A percentile compares a stretch with the other conserved stretches of the same genome.
phyloP scores from a whole-genome alignment of 345 rosid species.

The Xanthoceras sorbifolium region DNA sequence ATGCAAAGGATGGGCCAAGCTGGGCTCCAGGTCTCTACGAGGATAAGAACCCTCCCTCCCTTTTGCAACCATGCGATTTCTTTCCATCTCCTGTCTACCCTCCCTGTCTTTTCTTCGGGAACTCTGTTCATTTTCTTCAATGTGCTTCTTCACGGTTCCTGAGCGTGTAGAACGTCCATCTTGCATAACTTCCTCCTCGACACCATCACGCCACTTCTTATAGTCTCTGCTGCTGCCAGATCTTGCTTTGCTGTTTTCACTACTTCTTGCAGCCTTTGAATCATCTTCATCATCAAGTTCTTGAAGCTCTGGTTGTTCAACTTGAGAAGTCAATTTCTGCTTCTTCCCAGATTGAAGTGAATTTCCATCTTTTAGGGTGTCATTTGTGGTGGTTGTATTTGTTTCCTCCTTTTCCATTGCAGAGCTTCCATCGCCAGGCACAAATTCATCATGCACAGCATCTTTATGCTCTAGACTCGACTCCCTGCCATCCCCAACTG shows the following conservation, averaged over 20 bases:
- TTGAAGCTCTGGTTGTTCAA: conserved; percentile 43
- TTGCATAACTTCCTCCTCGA: conserved; percentile 89
- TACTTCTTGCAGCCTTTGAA: conserved; percentile 81
- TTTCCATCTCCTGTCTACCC: conserved; percentile 62
- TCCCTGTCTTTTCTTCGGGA: conserved; percentile 62
- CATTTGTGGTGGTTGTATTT: conserved; percentile 26
- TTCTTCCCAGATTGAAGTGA: conserved; percentile 35
- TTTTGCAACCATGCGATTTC: conserved; percentile 42
- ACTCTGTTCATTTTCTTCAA: conserved; percentile 55
- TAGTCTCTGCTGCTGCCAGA: conserved; percentile 81
- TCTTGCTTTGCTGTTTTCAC: conserved; percentile 87
- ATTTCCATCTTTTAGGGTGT: conserved; percentile 31
- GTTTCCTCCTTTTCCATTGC: conserved; percentile 51
- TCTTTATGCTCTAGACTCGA: conserved; percentile 61
- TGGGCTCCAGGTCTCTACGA: conserved; percentile 58
- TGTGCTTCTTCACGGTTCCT: conserved; percentile 46
- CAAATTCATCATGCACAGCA: conserved; percentile 40
- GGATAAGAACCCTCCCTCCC: conserved; percentile 61
- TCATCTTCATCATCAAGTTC: conserved; percentile 72
- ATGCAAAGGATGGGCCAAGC: conserved; percentile 37
- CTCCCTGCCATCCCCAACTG: conserved; percentile 46
- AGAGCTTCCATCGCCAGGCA: conserved; percentile 46
- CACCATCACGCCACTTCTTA: conserved; percentile 62
- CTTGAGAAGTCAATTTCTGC: conserved; percentile 40
- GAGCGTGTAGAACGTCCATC: conserved; percentile 45